phyloP scores from a whole-genome alignment of 2,329 filamentous ascomycete genomes.

The Trichoderma koningii region DNA sequence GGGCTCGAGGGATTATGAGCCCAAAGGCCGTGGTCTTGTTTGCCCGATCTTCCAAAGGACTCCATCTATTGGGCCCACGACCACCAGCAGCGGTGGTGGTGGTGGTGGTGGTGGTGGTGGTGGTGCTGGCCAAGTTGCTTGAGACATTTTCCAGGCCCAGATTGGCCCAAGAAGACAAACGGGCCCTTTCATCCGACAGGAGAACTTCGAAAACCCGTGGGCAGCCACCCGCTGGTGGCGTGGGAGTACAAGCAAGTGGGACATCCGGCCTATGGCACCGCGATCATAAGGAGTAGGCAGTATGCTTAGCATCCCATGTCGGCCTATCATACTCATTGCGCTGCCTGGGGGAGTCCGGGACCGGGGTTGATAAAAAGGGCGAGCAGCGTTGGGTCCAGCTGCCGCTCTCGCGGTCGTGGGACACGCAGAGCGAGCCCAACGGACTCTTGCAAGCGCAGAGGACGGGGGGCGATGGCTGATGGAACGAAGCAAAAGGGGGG shows the following conservation, averaged over 20 bases:
- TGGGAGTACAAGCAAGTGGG: not conserved
- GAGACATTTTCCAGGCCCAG: slow-evolving; percentile 4
- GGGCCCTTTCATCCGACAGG: not conserved
- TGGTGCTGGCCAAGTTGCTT: slow-evolving; percentile 11
- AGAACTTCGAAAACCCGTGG: slow-evolving; percentile 1
- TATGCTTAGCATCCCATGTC: not conserved
- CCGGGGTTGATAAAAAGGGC: not conserved
- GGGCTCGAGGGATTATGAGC: slow-evolving; percentile 14
- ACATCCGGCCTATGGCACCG: not conserved
- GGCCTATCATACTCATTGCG: not conserved
- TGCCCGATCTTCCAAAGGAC: not conserved
- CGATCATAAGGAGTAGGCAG: not conserved
- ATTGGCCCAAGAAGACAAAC: not conserved
- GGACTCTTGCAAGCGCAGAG: not conserved
- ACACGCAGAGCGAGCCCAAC: slow-evolving; percentile 9
- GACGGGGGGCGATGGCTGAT: not conserved
- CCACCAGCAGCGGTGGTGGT: slow-evolving; percentile 1
- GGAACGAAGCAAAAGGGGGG: not conserved
- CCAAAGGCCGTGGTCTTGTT: slow-evolving; percentile 7
- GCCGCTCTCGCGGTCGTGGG: slow-evolving; percentile 6
- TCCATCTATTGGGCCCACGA: slow-evolving; percentile 18
- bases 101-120: slow-evolving; percentile 1
- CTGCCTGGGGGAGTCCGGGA: slow-evolving; percentile 8
- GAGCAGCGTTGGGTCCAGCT: not conserved
- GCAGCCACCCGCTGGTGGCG: slow-evolving; percentile 9